These are phyloP conservation scores for Vanderwaltozyma polyspora DNA, from an alignment of 805 yeast genomes.

Conservation along the genomic window DNA sequence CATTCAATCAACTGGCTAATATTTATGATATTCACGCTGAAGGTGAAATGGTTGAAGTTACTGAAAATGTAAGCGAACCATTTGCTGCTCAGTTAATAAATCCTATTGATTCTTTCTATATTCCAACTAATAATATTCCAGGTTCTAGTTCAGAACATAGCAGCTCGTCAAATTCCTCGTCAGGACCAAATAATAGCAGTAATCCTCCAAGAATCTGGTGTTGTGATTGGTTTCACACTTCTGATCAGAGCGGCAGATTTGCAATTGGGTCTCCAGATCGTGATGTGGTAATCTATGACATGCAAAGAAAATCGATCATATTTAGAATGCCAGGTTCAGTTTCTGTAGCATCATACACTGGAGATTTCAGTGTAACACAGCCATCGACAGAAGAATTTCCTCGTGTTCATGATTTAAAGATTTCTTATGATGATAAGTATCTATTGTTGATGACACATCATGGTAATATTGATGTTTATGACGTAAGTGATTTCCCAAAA, in stretches of 20 bases:
- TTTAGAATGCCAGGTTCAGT: conserved; percentile 22
- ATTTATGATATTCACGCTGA: conserved; percentile 52
- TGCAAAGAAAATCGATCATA: conserved; percentile 14
- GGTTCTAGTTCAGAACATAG: neutral
- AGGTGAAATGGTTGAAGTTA: conserved; percentile 12
- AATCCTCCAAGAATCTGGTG: conserved; percentile 34
- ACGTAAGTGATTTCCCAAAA: conserved; percentile 27
- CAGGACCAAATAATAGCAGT: neutral
- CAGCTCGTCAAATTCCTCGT: neutral
- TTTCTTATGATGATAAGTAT: conserved; percentile 51
- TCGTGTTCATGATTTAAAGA: conserved; percentile 57
- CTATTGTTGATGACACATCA: conserved; percentile 58
- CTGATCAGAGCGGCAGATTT: conserved; percentile 33
- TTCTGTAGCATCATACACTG: conserved; percentile 1
- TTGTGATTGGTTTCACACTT: conserved; percentile 60
- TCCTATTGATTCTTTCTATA: conserved; percentile 22
- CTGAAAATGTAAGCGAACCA: conserved; percentile 7
- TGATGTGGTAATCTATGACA: conserved; percentile 40
- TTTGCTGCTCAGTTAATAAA: conserved; percentile 16
- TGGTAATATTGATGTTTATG: conserved; percentile 49
- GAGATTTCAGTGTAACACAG: conserved; percentile 4
- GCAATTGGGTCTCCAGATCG: conserved; percentile 72
- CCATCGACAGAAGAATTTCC: conserved; percentile 21
- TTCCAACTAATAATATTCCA: conserved; percentile 4
- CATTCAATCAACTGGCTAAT: conserved; percentile 58